phyloP scores from a whole-genome alignment of 2,329 filamentous ascomycete genomes.

The Pseudogymnoascus sp. region DNA sequence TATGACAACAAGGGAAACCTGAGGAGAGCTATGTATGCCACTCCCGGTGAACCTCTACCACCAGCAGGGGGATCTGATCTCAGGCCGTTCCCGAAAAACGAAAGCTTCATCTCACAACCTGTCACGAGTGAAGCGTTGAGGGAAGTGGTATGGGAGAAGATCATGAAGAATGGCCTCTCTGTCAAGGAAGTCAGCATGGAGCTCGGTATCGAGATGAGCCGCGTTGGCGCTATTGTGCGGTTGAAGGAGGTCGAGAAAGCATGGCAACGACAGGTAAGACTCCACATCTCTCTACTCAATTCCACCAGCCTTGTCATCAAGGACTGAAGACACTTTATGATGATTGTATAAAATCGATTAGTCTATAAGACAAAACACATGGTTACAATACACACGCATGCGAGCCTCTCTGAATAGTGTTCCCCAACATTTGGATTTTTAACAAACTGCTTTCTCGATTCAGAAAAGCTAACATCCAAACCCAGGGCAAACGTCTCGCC shows the following conservation, averaged over 20 bases:
- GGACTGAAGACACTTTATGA: slow-evolving; percentile 37
- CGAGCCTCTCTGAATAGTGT: slow-evolving; percentile 62
- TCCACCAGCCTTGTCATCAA: slow-evolving; percentile 13
- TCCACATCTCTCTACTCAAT: not conserved
- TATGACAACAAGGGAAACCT: slow-evolving; percentile 25
- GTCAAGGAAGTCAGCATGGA: slow-evolving; percentile 57
- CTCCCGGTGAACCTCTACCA: slow-evolving; percentile 15
- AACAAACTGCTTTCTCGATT: slow-evolving; percentile 11
- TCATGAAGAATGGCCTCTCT: slow-evolving; percentile 48
- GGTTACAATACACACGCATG: slow-evolving; percentile 77
- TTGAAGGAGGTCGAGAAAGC: slow-evolving; percentile 63
- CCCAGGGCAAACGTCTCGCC: slow-evolving; percentile 69
- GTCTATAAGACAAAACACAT: slow-evolving; percentile 95
- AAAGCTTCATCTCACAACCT: slow-evolving; percentile 50
- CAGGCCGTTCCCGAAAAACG: slow-evolving; percentile 57
- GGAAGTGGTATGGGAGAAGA: slow-evolving; percentile 54
- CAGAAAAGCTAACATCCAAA: slow-evolving; percentile 17
- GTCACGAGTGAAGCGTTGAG: slow-evolving; percentile 59
- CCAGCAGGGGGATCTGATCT: slow-evolving; percentile 19
- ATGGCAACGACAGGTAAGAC: slow-evolving; percentile 57
- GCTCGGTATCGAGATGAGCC: slow-evolving; percentile 58
- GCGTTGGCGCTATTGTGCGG: slow-evolving; percentile 63
- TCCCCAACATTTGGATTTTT: slow-evolving; percentile 16
- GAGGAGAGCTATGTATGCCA: slow-evolving; percentile 19
- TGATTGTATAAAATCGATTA: slow-evolving; percentile 86